Percentiles rank a stretch among this genome's conserved stretches.
Conservation (phyloP, 352 stramenopile genomes). For the Aphanomyces euteiches region DNA sequence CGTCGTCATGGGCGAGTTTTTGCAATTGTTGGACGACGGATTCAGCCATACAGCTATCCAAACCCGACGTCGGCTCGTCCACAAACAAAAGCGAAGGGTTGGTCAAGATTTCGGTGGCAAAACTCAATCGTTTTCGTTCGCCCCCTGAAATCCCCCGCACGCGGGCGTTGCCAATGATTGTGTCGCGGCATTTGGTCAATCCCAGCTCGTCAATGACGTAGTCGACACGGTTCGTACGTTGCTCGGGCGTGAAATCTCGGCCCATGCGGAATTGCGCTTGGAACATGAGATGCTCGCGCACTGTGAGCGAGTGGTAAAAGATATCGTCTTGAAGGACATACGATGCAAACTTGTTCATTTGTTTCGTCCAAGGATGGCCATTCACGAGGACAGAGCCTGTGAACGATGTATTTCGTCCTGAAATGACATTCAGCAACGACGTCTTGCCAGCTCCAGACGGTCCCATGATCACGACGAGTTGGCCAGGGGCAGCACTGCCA, state of each 20-base stretch:
- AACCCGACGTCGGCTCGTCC: slow-evolving; percentile 73
- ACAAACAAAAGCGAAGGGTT: slow-evolving; percentile 78
- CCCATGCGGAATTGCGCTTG: slow-evolving; percentile 76
- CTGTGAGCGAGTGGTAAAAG: slow-evolving; percentile 84
- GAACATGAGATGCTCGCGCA: slow-evolving; percentile 85
- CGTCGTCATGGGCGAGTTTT: slow-evolving; percentile 60
- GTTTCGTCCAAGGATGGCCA: slow-evolving; percentile 46
- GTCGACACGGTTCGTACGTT: slow-evolving; percentile 44
- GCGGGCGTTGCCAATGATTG: slow-evolving; percentile 44
- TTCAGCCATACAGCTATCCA: slow-evolving; percentile 60
- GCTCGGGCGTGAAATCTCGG: slow-evolving; percentile 9
- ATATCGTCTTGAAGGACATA: slow-evolving; percentile 90
- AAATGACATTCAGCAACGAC: slow-evolving; percentile 91
- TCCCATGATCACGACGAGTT: slow-evolving; percentile 66
- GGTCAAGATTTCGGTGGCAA: slow-evolving; percentile 74
- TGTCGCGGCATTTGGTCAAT: slow-evolving; percentile 50
- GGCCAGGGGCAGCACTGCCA: slow-evolving; percentile 45
- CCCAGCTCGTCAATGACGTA: slow-evolving; percentile 57
- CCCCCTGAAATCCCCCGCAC: slow-evolving; percentile 62
- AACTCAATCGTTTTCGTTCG: slow-evolving; percentile 75
- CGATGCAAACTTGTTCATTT: slow-evolving; percentile 35
- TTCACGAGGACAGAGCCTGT: slow-evolving; percentile 56
- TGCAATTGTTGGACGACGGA: slow-evolving; percentile 49
- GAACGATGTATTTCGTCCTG: slow-evolving; percentile 76
- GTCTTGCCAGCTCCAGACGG: slow-evolving; percentile 82